Conservation (phyloP, 768 basidiomycete genomes). For the Tricholoma sp. region DNA sequence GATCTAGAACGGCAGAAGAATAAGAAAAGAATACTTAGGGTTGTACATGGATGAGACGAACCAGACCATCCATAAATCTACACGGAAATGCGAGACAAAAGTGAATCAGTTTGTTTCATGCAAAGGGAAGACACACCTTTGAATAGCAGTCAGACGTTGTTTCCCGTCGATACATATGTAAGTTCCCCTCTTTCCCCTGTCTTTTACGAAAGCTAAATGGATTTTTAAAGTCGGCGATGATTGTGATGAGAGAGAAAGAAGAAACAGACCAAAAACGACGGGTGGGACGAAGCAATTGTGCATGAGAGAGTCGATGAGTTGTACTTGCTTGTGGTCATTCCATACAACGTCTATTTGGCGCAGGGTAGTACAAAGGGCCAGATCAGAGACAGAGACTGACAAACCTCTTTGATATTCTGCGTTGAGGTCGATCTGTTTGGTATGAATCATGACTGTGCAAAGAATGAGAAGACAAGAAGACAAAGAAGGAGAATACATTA, state of each 20-base stretch:
- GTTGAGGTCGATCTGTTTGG: constrained; percentile 47
- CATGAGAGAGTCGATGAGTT: constrained; percentile 59
- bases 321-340: constrained; percentile 54
- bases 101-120: background rate
- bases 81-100: background rate
- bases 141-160: constrained; percentile 63
- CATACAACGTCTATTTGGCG: constrained; percentile 52
- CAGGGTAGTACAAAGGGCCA: background rate
- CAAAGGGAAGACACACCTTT: constrained; percentile 32
- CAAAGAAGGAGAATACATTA: constrained; percentile 15
- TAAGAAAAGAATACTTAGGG: background rate
- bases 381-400: constrained; percentile 7
- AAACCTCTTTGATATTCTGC: constrained; percentile 65
- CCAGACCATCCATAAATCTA: constrained; percentile 54
- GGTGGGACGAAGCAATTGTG: constrained; percentile 65
- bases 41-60: constrained; percentile 26
- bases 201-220: constrained; percentile 31
- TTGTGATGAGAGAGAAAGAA: background rate
- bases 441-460: constrained; percentile 40
- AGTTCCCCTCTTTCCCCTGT: constrained; percentile 39
- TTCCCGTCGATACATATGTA: constrained; percentile 70
- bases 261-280: constrained; percentile 52
- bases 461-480: background rate
- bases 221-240: background rate
- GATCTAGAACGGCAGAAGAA: background rate